phyloP scores from a whole-genome alignment of 345 rosid genomes.

The Citrus mangshanensis region DNA sequence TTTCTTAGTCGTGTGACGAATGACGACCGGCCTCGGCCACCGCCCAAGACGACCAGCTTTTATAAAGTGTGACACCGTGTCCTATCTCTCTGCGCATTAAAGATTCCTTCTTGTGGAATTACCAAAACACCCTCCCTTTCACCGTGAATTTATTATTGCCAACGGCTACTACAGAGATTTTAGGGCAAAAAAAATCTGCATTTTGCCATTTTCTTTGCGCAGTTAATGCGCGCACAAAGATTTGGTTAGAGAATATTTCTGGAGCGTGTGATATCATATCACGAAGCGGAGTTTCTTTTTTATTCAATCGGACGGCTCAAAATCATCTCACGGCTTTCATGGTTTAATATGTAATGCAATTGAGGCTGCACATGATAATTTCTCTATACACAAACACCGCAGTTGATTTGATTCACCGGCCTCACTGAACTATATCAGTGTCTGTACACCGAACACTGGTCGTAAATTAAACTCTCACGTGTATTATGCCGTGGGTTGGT shows the following conservation, averaged over 20 bases:
- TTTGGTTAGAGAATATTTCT: not conserved
- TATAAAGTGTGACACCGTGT: constrained; percentile 16
- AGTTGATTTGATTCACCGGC: not conserved
- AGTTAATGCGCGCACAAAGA: not conserved
- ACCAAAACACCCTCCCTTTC: not conserved
- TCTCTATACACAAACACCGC: not conserved
- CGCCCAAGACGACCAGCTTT: constrained; percentile 14
- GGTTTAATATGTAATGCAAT: not conserved
- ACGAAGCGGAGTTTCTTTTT: rapidly evolving
- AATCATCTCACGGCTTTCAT: not conserved
- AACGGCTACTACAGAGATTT: not conserved
- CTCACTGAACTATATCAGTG: not conserved
- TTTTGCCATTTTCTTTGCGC: too few species aligned
- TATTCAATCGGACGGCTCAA: not conserved
- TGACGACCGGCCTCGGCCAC: constrained; percentile 25
- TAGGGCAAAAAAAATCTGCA: too few species aligned
- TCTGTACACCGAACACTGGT: not conserved
- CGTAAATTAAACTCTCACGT: not conserved
- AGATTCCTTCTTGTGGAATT: not conserved
- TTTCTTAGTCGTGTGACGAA: constrained; percentile 21
- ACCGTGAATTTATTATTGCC: not conserved
- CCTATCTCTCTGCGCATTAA: not conserved
- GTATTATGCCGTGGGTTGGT: not conserved
- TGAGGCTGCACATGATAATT: not conserved
- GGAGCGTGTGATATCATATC: not conserved